These are phyloP conservation scores for Rhizophagus sp. DNA, from an alignment of 192 early-diverging fungal species.

Conservation along the genomic window DNA sequence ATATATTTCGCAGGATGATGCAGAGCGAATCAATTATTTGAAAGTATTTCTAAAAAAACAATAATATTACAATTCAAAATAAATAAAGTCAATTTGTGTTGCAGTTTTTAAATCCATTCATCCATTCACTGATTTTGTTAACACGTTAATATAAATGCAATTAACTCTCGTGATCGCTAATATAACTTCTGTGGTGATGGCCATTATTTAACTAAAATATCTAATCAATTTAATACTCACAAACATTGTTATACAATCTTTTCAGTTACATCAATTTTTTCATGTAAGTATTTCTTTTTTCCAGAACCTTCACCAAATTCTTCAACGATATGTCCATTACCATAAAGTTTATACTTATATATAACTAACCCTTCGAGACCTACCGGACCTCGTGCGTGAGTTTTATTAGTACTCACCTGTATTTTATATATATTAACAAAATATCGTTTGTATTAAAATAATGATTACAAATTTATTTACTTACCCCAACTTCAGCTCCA, in stretches of 20 bases:
- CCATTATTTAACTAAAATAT: no score
- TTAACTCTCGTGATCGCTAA: no score
- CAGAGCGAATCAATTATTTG: no score
- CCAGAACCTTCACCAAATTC: slow-evolving; percentile 76
- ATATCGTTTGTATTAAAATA: neutral
- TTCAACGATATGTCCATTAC: slow-evolving; percentile 79
- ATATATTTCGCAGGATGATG: no score
- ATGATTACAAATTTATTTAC: neutral
- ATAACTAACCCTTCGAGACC: slow-evolving; percentile 97
- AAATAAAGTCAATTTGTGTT: no score
- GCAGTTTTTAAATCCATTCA: no score
- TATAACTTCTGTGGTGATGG: no score
- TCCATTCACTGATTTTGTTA: no score
- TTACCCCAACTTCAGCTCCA: slow-evolving; percentile 94
- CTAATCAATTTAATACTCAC: no score
- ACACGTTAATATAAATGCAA: no score
- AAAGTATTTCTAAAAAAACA: no score
- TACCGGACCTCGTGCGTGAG: slow-evolving; percentile 97
- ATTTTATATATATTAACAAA: neutral
- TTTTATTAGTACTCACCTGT: slow-evolving; percentile 94
- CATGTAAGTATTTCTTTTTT: slow-evolving; percentile 74
- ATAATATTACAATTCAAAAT: no score
- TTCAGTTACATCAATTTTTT: slow-evolving; percentile 49
- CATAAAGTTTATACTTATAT: slow-evolving; percentile 95
- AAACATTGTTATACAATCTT: neutral